A percentile compares a stretch with the other conserved stretches of the same genome.
phyloP scores from a whole-genome alignment of 441 rosid genomes.

The Pelargonium fulgidum region DNA sequence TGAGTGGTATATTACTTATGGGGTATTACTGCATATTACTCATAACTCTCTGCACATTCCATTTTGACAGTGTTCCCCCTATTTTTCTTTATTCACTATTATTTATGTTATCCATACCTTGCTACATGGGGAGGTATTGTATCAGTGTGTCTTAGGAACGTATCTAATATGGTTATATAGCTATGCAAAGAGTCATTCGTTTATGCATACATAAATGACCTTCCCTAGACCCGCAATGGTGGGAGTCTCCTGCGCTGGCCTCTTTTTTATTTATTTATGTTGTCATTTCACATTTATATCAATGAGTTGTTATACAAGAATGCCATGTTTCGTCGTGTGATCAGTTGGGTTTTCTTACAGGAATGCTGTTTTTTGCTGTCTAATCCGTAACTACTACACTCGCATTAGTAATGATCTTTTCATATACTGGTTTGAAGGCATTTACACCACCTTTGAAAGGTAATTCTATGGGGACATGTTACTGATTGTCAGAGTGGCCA shows the following conservation, averaged over 20 bases:
- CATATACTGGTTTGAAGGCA: constrained; percentile 74
- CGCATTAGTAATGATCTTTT: constrained; percentile 60
- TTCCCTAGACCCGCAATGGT: no score
- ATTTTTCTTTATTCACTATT: neutral
- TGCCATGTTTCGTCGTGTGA: constrained; percentile 68
- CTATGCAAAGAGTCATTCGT: neutral
- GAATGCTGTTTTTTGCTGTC: constrained; percentile 73
- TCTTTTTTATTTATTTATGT: neutral
- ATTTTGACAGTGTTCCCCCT: constrained; percentile 1
- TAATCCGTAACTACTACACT: constrained; percentile 46
- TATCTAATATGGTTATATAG: constrained; percentile 3
- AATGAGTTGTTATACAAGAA: constrained; percentile 43
- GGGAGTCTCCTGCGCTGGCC: neutral
- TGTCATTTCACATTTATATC: constrained; percentile 3
- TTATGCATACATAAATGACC: neutral
- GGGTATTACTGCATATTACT: neutral
- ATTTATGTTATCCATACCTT: no score
- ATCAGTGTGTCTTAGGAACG: neutral
- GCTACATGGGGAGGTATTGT: no score
- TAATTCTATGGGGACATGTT: constrained; percentile 21
- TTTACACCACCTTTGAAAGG: constrained; percentile 76
- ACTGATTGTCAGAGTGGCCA: neutral
- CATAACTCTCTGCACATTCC: neutral
- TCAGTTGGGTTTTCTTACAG: constrained; percentile 37
- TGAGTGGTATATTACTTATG: neutral